Conservation (phyloP, 1,284 basidiomycete genomes). For the Sporisorium graminicola region DNA sequence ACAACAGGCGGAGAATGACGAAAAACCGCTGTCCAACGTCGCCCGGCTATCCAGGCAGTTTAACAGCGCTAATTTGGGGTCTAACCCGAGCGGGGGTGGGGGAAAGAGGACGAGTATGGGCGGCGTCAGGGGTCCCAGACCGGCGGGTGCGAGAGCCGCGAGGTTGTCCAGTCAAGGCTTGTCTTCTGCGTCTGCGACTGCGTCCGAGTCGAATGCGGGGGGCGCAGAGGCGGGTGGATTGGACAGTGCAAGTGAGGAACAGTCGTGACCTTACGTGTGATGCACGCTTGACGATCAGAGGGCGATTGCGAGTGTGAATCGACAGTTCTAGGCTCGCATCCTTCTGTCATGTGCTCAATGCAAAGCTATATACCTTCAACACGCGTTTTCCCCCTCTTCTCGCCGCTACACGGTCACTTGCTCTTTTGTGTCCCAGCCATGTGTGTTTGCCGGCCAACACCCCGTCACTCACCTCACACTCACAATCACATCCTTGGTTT, state of each 20-base stretch:
- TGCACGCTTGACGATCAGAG: no score
- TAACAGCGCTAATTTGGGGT: slow-evolving; percentile 6
- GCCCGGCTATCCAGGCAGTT: slow-evolving; percentile 59
- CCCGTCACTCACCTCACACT: no score
- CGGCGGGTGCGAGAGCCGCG: slow-evolving; percentile 29
- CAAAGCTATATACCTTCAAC: no score
- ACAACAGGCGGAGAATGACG: slow-evolving; percentile 41
- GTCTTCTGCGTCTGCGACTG: not conserved
- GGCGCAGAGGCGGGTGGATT: not conserved
- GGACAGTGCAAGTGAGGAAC: not conserved
- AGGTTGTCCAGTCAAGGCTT: slow-evolving; percentile 22
- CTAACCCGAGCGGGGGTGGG: not conserved
- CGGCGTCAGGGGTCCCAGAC: slow-evolving; percentile 27
- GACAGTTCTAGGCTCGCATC: no score
- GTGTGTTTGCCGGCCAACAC: no score
- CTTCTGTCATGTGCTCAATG: no score
- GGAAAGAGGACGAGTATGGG: slow-evolving; percentile 17
- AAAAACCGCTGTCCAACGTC: slow-evolving; percentile 55
- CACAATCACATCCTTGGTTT: no score
- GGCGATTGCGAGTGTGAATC: no score
- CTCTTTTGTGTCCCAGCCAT: no score
- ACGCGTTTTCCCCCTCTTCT: no score
- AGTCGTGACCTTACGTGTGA: not conserved
- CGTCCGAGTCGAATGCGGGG: not conserved
- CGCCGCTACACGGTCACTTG: no score